Conservation (phyloP, 768 basidiomycete species). For the Gloeostereum incarnatum region DNA sequence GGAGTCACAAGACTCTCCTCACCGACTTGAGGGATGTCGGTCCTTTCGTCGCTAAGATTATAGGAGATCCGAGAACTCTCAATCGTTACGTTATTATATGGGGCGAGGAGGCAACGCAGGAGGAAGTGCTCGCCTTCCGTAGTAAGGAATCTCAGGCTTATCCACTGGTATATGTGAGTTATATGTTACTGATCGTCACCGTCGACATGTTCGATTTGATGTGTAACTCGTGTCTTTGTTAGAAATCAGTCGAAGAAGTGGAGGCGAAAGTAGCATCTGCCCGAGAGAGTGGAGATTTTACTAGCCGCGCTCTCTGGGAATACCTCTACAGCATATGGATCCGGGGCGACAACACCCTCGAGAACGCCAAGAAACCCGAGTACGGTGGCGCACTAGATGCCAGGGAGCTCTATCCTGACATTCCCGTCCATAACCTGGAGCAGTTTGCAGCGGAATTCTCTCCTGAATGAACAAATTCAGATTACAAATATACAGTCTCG, state of each 20-base stretch:
- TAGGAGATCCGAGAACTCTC: conserved; percentile 20
- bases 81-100: conserved; percentile 18
- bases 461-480: neutral
- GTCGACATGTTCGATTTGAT: neutral
- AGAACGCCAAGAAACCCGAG: conserved; percentile 12
- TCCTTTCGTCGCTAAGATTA: conserved; percentile 17
- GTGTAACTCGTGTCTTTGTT: neutral
- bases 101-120: conserved; percentile 16
- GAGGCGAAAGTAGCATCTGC: too few species aligned
- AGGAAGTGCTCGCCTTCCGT: conserved; percentile 8
- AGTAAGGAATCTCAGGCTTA: neutral
- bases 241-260: neutral
- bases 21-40: conserved; percentile 17
- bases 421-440: conserved; percentile 10
- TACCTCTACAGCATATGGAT: conserved; percentile 16
- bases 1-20: conserved; percentile 9
- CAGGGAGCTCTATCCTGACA: conserved; percentile 18
- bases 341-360: conserved; percentile 18
- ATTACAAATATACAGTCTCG: too few species aligned
- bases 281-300: too few species aligned
- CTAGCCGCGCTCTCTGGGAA: conserved; percentile 1
- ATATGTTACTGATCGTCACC: neutral
- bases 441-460: conserved; percentile 17
- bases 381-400: conserved; percentile 18
- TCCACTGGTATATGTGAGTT: neutral